Evolutionary conservation across 805 yeast species (phyloP).

Genomic region (Soucietia sequanensis): DNA sequence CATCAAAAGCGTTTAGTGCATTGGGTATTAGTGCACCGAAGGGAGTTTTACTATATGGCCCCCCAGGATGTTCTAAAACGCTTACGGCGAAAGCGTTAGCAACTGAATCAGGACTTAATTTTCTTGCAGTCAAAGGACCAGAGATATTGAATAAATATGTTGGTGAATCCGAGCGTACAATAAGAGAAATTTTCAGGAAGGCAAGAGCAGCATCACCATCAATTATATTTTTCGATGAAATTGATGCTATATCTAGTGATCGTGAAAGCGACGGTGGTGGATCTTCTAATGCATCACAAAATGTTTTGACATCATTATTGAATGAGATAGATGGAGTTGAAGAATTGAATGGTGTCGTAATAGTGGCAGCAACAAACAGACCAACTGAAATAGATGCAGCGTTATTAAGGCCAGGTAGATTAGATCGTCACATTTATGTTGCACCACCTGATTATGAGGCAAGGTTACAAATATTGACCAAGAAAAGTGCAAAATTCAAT

Average conservation of each 20-base stretch:
- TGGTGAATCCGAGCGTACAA: constrained; percentile 91
- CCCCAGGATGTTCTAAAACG: constrained; percentile 98
- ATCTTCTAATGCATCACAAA: constrained; percentile 68
- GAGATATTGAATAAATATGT: constrained; percentile 93
- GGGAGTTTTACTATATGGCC: constrained; percentile 92
- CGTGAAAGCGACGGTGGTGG: constrained; percentile 63
- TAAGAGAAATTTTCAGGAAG: constrained; percentile 88
- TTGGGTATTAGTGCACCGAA: constrained; percentile 89
- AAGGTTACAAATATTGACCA: constrained; percentile 70
- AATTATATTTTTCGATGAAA: constrained; percentile 93
- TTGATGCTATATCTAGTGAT: constrained; percentile 85
- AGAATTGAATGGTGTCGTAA: constrained; percentile 87
- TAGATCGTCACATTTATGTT: constrained; percentile 91
- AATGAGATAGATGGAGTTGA: constrained; percentile 98
- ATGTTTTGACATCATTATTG: constrained; percentile 84
- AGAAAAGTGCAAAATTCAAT: constrained; percentile 66
- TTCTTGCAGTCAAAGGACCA: constrained; percentile 95
- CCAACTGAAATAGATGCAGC: constrained; percentile 95
- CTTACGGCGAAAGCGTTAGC: constrained; percentile 94
- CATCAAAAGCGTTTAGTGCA: constrained; percentile 68
- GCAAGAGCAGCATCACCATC: constrained; percentile 96
- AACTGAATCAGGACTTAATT: constrained; percentile 91
- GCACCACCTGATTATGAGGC: constrained; percentile 88
- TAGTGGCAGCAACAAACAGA: constrained; percentile 94
- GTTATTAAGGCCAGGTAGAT: constrained; percentile 88